Evolutionary conservation across 164 flowering plant species (phyloP).

Genomic region (Vitis rotundifolia): DNA sequence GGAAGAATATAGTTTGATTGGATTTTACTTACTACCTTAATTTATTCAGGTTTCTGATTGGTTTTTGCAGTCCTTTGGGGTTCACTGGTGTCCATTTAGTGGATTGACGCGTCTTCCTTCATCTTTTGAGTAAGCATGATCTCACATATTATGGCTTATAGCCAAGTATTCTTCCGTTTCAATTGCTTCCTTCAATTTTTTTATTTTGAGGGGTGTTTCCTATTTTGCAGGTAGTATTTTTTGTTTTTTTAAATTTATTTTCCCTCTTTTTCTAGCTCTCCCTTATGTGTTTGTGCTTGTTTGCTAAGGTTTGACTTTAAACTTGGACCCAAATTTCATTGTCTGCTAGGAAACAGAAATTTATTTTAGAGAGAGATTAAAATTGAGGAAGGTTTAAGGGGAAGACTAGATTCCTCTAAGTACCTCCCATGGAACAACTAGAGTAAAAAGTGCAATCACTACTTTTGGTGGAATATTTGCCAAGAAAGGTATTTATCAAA

Average conservation of each 20-base stretch:
- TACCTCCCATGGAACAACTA: no score
- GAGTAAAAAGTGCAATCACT: no score
- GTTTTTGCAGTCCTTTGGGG: constrained; percentile 61
- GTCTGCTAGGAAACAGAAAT: no score
- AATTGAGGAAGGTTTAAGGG: no score
- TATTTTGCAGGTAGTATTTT: no score
- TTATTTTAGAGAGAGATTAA: no score
- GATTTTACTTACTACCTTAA: neutral
- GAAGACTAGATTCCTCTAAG: no score
- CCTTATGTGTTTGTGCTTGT: no score
- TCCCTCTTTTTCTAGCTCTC: neutral
- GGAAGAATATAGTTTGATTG: neutral
- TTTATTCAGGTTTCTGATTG: constrained; percentile 4
- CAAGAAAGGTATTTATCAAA: no score
- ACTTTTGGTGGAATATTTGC: no score
- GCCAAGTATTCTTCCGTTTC: neutral
- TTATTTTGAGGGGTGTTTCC: neutral
- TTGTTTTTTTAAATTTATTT: neutral
- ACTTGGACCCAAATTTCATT: no score
- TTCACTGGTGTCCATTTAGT: constrained; percentile 81
- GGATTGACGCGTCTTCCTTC: constrained; percentile 55
- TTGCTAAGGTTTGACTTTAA: no score
- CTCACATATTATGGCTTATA: neutral
- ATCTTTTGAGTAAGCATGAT: constrained; percentile 60
- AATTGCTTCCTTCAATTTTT: neutral